Evolutionary conservation across 148 eudicot species (phyloP), one percentile per base, ranked within the genome.

Genomic region (Rhododendron kiyosumense): DNA sequence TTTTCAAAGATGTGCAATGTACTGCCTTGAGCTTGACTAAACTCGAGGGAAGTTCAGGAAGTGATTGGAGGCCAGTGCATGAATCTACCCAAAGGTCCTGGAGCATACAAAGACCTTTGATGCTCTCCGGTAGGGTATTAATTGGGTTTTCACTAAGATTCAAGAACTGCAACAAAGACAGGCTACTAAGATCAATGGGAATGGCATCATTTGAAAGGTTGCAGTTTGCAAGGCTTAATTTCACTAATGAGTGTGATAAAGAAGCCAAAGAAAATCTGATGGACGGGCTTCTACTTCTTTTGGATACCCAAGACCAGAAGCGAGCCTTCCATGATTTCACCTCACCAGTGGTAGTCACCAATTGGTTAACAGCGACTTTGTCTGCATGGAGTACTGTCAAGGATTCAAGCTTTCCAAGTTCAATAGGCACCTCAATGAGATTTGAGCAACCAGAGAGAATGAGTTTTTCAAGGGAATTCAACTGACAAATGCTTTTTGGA

Each of bases 1-100:
- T 34, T 57, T 22, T 4, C 54, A 85, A 13, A 17, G 63, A 54
- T 76, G 28, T 77, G 65, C 79, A 84, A 13, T 84, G 13, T 26
- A 9, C 9, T 79, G 61, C 34, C 74, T 76, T 75, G 11, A 85
- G 49, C 79, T 7, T 76, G 48, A 38, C n/a, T 76, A 36, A 85
- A 36, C 36, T 85, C 32, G 28, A 30, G 38, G 86, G 86, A 77
- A 85, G 86, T 49, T 85, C 82, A 2, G 85, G 85, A 52, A 85
- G 51, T 52, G 82, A 77, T n/a, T 52, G 86, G 51, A 85, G 82
- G 18, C 82, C 54, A 22, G 24, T 77, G 86, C 86, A 85, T 2
- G 17, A 11, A 8, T 76, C 73, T 38, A 85, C 38, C 14, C 4
- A 18, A 36, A 85, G 71, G 65, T 45, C 7, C 30, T 41, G 20